Evolutionary conservation across 2,329 filamentous ascomycete species (phyloP), one percentile per base, ranked within the genome.

Genomic region (Ambrosiella cleistominuta): DNA sequence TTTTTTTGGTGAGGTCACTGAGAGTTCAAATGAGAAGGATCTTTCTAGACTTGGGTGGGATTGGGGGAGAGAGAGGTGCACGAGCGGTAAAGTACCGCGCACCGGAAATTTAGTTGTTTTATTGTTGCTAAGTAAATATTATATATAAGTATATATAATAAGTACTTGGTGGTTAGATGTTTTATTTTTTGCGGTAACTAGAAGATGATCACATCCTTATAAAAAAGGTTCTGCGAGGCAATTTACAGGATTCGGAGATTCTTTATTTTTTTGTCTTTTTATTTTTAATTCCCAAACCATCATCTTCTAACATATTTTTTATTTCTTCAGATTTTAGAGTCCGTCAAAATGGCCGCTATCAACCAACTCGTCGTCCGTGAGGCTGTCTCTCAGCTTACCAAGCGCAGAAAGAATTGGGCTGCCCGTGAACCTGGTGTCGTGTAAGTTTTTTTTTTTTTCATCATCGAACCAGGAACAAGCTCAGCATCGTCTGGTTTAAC

Each of bases 391-490:
- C 62, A 67, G 67, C 66, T 73, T 52, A 65, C 63, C 63, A 72
- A 71, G 70, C 71, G 71, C 61, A 27, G 27, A 27, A 60, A 68
- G 62, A 73, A 68, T 68, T 74, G 70, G 70, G 65, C 71, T 56
- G 60, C 66, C 37, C 62, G 64, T 58, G 68, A 74, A 57, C 65
- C 66, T 56, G 71, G 71, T 64, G 69, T 71, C 63, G 66, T 73
- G 61, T 58, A 61, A 61, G 59, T 56, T 27, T 2, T 9, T 38
- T 15, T 27, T 13, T 11, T 12, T 3, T 15, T 51, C 13, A 1
- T 54, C n/a, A 5, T 15, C 35, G 8, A 3, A 7, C 17, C 13
- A 15, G 17, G 15, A 53, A 7, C 44, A 36, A 39, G 13, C 19
- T 38, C 7, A 54, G 13, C 27, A 2, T 27, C 27, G 27, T 27